These are phyloP conservation scores for Trichoderma virens DNA, from an alignment of 495 filamentous ascomycete species.

Conservation along the genomic window DNA sequence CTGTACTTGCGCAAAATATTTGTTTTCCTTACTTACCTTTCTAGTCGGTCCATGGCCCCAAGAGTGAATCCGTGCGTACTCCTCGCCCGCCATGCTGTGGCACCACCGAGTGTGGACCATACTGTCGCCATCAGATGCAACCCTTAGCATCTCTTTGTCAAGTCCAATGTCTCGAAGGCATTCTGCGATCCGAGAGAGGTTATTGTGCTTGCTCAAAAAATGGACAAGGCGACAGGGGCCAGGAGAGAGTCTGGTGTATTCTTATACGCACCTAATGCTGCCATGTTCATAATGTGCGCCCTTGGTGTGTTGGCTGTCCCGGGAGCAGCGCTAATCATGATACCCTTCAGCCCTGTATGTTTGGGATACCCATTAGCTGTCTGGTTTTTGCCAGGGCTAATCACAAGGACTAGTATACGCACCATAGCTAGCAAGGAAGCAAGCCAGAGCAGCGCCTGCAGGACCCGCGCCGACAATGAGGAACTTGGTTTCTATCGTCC, in stretches of 20 bases:
- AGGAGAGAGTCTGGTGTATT: no score
- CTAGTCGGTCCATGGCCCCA: conserved; percentile 45
- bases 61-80: conserved; percentile 44
- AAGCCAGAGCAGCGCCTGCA: conserved; percentile 46
- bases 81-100: conserved; percentile 46
- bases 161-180: conserved; percentile 47
- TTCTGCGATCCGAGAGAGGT: conserved; percentile 21
- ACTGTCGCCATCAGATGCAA: conserved; percentile 28
- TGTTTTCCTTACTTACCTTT: conserved; percentile 36
- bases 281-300: conserved; percentile 48
- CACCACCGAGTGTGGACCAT: conserved; percentile 49
- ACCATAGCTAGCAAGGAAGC: conserved; percentile 47
- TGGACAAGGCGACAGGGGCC: no score
- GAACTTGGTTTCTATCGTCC: conserved; percentile 43
- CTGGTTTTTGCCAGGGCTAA: no score
- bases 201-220: no score
- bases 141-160: conserved; percentile 29
- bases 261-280: conserved; percentile 18
- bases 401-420: conserved; percentile 11
- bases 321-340: conserved; percentile 38
- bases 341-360: conserved; percentile 37
- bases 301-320: conserved; percentile 45
- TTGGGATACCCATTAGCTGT: neutral
- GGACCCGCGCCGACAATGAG: conserved; percentile 51
- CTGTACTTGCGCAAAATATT: no score